Percentiles rank a stretch among this genome's conserved stretches.
phyloP scores from a whole-genome alignment of 208 protist genomes.

The Zelonia costaricensis region DNA sequence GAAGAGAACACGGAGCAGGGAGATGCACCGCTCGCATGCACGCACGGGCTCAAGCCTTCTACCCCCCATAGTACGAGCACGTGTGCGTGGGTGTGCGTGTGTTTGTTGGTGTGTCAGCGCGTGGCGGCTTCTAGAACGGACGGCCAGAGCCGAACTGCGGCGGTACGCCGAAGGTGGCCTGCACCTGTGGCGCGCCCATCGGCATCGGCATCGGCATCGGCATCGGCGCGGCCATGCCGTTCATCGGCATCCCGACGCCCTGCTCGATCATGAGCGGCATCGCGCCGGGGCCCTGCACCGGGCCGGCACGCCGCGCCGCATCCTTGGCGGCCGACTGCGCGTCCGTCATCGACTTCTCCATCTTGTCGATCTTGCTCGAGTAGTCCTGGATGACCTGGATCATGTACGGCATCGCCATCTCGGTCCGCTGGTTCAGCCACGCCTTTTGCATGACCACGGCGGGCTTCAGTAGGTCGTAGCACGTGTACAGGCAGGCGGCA shows the following conservation, averaged over 20 bases:
- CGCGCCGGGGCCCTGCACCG: slow-evolving; percentile 31
- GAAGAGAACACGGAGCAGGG: too few species aligned
- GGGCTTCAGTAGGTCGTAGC: slow-evolving; percentile 96
- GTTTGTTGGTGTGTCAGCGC: too few species aligned
- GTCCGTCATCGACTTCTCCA: slow-evolving; percentile 84
- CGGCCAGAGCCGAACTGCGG: slow-evolving; percentile 64
- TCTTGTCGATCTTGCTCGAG: slow-evolving; percentile 79
- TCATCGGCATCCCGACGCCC: slow-evolving; percentile 29
- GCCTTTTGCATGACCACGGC: slow-evolving; percentile 98
- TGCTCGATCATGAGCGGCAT: slow-evolving; percentile 79
- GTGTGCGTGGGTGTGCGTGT: too few species aligned
- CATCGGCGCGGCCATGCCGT: slow-evolving; percentile 24
- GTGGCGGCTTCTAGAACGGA: slow-evolving; percentile 40
- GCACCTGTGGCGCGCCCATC: slow-evolving; percentile 39
- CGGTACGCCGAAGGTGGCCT: slow-evolving; percentile 39
- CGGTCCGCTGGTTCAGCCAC: slow-evolving; percentile 97
- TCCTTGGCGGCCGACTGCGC: slow-evolving; percentile 88
- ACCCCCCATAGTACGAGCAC: too few species aligned
- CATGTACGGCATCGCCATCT: slow-evolving; percentile 99
- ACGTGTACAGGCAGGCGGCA: slow-evolving; percentile 96
- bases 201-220: slow-evolving; percentile 38
- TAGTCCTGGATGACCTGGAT: slow-evolving; percentile 97
- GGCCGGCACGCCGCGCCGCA: slow-evolving; percentile 62
- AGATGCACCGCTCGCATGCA: too few species aligned
- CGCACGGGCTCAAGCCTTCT: too few species aligned